Base-by-base conservation (phyloP, 2,329 filamentous ascomycete species). In the Orbilia javanica region DNA sequence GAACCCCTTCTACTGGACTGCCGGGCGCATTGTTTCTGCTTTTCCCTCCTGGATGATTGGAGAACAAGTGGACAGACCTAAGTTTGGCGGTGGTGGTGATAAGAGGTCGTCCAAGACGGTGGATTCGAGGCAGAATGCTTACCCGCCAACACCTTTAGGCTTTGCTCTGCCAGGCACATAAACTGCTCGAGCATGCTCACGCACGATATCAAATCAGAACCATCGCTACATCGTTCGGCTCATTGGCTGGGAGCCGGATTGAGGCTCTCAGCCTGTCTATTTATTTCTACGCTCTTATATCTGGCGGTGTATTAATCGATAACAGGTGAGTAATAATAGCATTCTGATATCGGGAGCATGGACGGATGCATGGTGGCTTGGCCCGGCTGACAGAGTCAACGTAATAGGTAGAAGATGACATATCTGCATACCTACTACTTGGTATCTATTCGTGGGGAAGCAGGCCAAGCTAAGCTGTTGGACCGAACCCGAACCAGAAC, bases 401-500 rank as follows among this genome's bases (percentile, higher is more conserved):
- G 42, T 44, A 44, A 44, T 44, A n/a, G 15, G 42, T 8, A 44
- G 42, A 44, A 44, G 7, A 44, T 44, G 42, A 44, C 42, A 44
- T 18, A 44, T n/a, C 7, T 3, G 2, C 34, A 11, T 4, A 36
- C n/a, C n/a, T n/a, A n/a, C n/a, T n/a, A n/a, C n/a, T n/a, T n/a
- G n/a, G n/a, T 34, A 34, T 34, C 31, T 4, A 34, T 34, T 53
- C 50, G 50, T 57, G 52, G 52, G 52, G 52, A 57, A 57, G n/a
- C 29, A 36, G 10, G 46, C 46, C 20, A 50, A 50, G 52, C 52
- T n/a, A 34, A 57, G 29, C 25, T 53, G 52, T 34, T 22, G 52
- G 60, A 34, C 57, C 42, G 53, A 60, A 64, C 44, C 62, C 69
- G 69, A 65, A 27, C 68, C 60, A 72, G 69, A 65, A 27, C 68